Percentiles rank a stretch among this genome's conserved stretches.
These are phyloP conservation scores for Gaertneriomyces sp. DNA, from an alignment of 192 early-diverging fungal species.

Conservation along the genomic window DNA sequence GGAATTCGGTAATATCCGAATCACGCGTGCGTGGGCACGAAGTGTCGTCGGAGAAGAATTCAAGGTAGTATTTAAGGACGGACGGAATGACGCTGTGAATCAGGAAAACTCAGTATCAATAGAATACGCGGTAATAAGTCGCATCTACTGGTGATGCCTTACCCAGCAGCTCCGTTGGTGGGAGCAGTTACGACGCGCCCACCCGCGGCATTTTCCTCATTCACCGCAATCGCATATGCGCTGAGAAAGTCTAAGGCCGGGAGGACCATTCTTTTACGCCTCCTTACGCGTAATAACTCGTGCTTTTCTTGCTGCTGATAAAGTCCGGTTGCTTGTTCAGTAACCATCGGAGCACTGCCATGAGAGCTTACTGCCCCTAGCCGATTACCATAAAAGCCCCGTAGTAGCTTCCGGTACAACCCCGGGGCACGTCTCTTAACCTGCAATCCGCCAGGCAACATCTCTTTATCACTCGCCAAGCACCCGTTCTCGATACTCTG, in stretches of 20 bases:
- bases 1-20: conserved; percentile 81
- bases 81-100: conserved; percentile 69
- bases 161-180: conserved; percentile 93
- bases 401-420: conserved; percentile 81
- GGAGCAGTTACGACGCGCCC: conserved; percentile 90
- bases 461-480: conserved; percentile 31
- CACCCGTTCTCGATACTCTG: conserved; percentile 56
- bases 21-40: conserved; percentile 55
- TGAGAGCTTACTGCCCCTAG: background rate
- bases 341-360: background rate
- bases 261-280: conserved; percentile 52
- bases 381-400: conserved; percentile 42
- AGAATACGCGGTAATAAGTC: no score
- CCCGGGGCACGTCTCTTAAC: conserved; percentile 82
- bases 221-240: conserved; percentile 93
- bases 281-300: conserved; percentile 10
- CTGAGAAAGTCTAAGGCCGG: conserved; percentile 89
- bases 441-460: conserved; percentile 77
- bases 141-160: background rate
- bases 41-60: conserved; percentile 74
- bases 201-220: conserved; percentile 65
- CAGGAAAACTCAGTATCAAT: background rate
- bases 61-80: conserved; percentile 92
- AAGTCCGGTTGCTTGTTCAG: conserved; percentile 12
- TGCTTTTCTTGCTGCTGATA: conserved; percentile 25